These are phyloP conservation scores for Metschnikowia lunata DNA, from an alignment of 805 yeast genomes.

Conservation along the genomic window DNA sequence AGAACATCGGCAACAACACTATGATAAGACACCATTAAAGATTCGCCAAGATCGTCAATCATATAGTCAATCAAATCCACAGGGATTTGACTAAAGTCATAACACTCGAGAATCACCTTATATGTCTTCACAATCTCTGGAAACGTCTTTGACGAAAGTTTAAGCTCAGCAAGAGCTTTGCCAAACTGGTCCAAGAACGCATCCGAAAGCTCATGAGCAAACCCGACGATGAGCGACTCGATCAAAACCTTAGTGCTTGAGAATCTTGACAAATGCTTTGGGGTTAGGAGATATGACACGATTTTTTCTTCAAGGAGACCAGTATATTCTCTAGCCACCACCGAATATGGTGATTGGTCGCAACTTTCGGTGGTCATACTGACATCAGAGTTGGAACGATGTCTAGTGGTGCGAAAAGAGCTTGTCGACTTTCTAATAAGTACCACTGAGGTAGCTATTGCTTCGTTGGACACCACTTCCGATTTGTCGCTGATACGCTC, in stretches of 20 bases:
- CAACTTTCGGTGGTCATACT: slow-evolving; percentile 29
- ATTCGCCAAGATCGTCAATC: slow-evolving; percentile 20
- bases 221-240: slow-evolving; percentile 24
- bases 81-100: slow-evolving; percentile 16
- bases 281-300: slow-evolving; percentile 20
- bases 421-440: slow-evolving; percentile 30
- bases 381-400: slow-evolving; percentile 31
- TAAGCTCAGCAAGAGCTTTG: slow-evolving; percentile 16
- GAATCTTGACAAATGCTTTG: slow-evolving; percentile 19
- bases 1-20: slow-evolving; percentile 28
- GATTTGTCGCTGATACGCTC: slow-evolving; percentile 39
- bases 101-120: slow-evolving; percentile 21
- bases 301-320: slow-evolving; percentile 25
- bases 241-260: slow-evolving; percentile 24
- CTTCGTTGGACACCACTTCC: slow-evolving; percentile 48
- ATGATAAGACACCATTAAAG: slow-evolving; percentile 23
- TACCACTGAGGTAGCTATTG: slow-evolving; percentile 41
- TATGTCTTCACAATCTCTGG: slow-evolving; percentile 28
- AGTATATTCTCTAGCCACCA: slow-evolving; percentile 1
- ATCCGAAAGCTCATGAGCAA: slow-evolving; percentile 13
- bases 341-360: background rate
- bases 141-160: slow-evolving; percentile 20
- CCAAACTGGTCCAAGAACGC: slow-evolving; percentile 19
- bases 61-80: slow-evolving; percentile 19
- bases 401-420: background rate